These are phyloP conservation scores for Canavalia gladiata DNA, from an alignment of 306 rosid species.

Conservation along the genomic window DNA sequence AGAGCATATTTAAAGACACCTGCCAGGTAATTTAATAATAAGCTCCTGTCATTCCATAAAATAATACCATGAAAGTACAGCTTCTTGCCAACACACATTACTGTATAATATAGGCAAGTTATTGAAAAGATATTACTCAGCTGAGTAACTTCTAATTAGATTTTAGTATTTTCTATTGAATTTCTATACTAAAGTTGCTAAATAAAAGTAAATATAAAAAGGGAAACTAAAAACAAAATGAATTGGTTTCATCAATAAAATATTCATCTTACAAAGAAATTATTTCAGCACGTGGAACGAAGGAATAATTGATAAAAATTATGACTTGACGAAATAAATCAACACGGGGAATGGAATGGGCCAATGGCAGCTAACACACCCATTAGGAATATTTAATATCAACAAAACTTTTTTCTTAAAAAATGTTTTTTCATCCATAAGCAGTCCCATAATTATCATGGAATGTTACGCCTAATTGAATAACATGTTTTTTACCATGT, in stretches of 20 bases:
- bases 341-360: conserved; percentile 38
- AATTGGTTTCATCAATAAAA: conserved; percentile 33
- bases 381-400: conserved; percentile 17
- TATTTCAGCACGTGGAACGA: conserved; percentile 24
- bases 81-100: conserved; percentile 16
- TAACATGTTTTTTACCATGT: conserved; percentile 10
- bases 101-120: conserved; percentile 2
- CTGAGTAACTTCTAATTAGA: conserved; percentile 22
- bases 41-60: conserved; percentile 34
- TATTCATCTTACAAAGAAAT: background rate
- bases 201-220: conserved; percentile 6
- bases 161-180: conserved; percentile 25
- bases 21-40: conserved; percentile 30
- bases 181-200: conserved; percentile 22
- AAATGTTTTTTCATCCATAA: conserved; percentile 3
- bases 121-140: background rate
- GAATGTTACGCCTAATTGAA: conserved; percentile 33
- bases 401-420: conserved; percentile 21
- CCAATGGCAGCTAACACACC: conserved; percentile 8
- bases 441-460: conserved; percentile 25
- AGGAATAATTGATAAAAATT: conserved; percentile 25
- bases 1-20: conserved; percentile 11
- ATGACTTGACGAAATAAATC: conserved; percentile 34
- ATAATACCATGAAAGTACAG: conserved; percentile 19
- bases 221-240: conserved; percentile 27